These are phyloP conservation scores for Knufia fluminis DNA, from an alignment of 2,329 filamentous ascomycete genomes.

Conservation along the genomic window DNA sequence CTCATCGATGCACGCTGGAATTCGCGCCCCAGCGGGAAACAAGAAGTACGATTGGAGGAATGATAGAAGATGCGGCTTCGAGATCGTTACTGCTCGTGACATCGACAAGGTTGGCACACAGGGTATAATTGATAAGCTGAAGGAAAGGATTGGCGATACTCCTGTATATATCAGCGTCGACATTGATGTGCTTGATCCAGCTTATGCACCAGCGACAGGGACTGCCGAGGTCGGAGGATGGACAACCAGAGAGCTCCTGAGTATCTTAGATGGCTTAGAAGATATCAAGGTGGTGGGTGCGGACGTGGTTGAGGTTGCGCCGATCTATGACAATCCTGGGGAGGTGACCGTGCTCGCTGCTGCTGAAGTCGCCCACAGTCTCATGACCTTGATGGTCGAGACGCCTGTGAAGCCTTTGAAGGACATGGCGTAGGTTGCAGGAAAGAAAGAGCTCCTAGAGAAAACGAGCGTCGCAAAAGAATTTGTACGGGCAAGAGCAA, in stretches of 20 bases:
- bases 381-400: constrained; percentile 27
- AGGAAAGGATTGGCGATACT: constrained; percentile 36
- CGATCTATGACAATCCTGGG: constrained; percentile 46
- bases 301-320: constrained; percentile 49
- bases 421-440: not conserved
- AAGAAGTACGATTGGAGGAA: constrained; percentile 44
- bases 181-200: constrained; percentile 49
- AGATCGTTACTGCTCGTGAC: constrained; percentile 45
- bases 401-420: constrained; percentile 19
- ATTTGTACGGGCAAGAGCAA: not conserved
- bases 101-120: constrained; percentile 42
- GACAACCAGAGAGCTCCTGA: constrained; percentile 46
- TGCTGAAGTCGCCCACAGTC: constrained; percentile 44
- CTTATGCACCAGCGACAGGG: constrained; percentile 46
- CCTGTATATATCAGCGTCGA: constrained; percentile 49
- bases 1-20: constrained; percentile 46
- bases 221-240: constrained; percentile 49
- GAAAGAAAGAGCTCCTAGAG: not conserved
- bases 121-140: constrained; percentile 41
- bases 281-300: constrained; percentile 45
- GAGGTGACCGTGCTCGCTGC: constrained; percentile 47
- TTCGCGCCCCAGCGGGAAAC: constrained; percentile 43
- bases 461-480: not conserved
- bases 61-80: constrained; percentile 46
- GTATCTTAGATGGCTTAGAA: constrained; percentile 43